phyloP scores from a whole-genome alignment of 164 flowering plant genomes.

The Kalanchoe fedtschenkoi region DNA sequence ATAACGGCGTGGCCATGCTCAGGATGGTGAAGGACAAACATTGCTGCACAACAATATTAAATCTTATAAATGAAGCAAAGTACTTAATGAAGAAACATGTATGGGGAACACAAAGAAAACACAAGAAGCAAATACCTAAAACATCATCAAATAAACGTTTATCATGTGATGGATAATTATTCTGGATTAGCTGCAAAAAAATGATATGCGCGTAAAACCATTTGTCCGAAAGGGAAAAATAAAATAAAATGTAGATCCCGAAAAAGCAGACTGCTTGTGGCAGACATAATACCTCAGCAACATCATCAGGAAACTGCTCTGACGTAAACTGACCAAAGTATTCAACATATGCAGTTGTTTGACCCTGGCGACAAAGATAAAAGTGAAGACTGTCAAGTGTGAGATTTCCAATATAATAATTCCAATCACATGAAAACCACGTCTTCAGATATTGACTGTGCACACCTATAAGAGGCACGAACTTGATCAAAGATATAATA shows the following conservation, averaged over 20 bases:
- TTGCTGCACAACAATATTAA: constrained; percentile 44
- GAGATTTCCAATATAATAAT: not conserved
- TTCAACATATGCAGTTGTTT: constrained; percentile 85
- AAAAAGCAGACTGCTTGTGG: not conserved
- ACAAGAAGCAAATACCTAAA: constrained; percentile 41
- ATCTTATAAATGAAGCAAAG: constrained; percentile 7
- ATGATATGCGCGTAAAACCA: not conserved
- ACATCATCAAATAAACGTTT: constrained; percentile 85
- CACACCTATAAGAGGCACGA: not conserved
- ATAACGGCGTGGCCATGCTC: constrained; percentile 96
- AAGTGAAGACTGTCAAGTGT: not conserved
- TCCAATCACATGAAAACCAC: not conserved
- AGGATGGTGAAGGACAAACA: constrained; percentile 95
- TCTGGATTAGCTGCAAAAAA: constrained; percentile 60
- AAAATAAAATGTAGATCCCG: not conserved
- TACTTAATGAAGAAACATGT: not conserved
- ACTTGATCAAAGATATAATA: not conserved
- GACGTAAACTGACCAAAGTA: constrained; percentile 89
- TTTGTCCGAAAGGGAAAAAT: not conserved
- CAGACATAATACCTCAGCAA: constrained; percentile 64
- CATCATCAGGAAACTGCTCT: constrained; percentile 81
- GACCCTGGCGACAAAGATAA: constrained; percentile 35
- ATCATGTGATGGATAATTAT: constrained; percentile 65
- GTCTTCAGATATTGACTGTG: not conserved
- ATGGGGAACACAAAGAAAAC: not conserved